Evolutionary conservation across 257 asterid species (phyloP), one percentile per base, ranked within the genome.

Genomic region (Fraxinus pennsylvanica): DNA sequence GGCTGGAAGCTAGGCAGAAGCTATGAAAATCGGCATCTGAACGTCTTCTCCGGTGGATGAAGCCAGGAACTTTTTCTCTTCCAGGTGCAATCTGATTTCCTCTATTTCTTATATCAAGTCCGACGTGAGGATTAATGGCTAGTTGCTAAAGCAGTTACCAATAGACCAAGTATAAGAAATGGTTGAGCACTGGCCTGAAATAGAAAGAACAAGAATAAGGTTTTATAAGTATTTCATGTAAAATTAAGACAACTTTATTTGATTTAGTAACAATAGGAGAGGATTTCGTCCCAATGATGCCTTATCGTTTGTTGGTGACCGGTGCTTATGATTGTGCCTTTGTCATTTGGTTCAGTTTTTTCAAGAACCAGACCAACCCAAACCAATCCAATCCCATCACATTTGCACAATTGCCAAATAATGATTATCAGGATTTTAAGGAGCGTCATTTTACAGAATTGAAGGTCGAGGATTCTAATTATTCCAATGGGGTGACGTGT

Each of bases 131-230:
- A 82, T 87, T 82, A 91, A 71, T 89, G 92, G 87, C 96, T 93
- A 50, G 96, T 95, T 35, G 98, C 98, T 79, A 95, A 86, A 13
- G 99, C 98, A 36, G 97, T 95, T 80, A 93, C 96, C 67, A 95
- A 83, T 35, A 95, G 89, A 57, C 98, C 97, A 54, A 95, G 92
- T 65, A 95, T 86, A 73, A 95, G 99, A 83, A 95, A 95, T 14
- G 99, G 99, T 76, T 93, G 99, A 76, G 98, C 99, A 54, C 98
- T 91, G 32, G 97, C 99, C 99, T 95, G 97, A 72, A 80, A 85
- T 32, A 22, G 32, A 5, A 45, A 84, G 71, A 30, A 27, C 41
- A 35, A 2, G 8, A 41, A 21, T 35, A 0, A 47, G 65, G 78
- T 19, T n/a, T n/a, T 57, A 1, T 2, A 14, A 4, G 21, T 47